phyloP scores from a whole-genome alignment of 345 rosid species.

The Reutealis trisperma region DNA sequence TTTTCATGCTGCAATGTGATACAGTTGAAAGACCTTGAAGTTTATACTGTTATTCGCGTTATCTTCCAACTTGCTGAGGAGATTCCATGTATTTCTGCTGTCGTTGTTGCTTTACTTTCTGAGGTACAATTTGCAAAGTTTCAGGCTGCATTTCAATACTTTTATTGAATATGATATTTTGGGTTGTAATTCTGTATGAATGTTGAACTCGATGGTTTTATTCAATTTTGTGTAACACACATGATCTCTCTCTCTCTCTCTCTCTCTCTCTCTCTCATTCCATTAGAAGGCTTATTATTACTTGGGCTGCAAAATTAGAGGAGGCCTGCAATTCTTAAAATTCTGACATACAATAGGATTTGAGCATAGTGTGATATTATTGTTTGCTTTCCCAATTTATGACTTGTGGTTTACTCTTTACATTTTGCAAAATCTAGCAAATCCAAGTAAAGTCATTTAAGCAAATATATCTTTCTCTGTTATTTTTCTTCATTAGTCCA shows the following conservation, averaged over 20 bases:
- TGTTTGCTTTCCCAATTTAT: too few species aligned
- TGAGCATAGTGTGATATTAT: too few species aligned
- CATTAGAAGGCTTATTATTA: too few species aligned
- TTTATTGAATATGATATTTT: background rate
- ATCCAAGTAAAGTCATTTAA: too few species aligned
- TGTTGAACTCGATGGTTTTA: background rate
- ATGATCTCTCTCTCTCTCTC: background rate
- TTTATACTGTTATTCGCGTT: conserved; percentile 88
- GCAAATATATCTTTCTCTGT: too few species aligned
- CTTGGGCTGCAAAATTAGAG: too few species aligned
- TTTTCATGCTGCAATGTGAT: conserved; percentile 28
- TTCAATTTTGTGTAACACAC: too few species aligned
- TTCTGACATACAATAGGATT: too few species aligned
- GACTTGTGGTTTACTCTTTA: background rate
- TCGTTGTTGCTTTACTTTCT: conserved; percentile 91
- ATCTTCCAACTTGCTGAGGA: conserved; percentile 98
- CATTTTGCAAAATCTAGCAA: too few species aligned
- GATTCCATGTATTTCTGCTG: conserved; percentile 98
- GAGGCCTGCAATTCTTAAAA: too few species aligned
- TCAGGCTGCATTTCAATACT: conserved; percentile 6
- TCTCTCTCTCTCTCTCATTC: background rate
- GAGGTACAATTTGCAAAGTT: conserved; percentile 51
- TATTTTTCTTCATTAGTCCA: too few species aligned
- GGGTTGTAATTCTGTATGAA: background rate
- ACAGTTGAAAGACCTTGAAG: conserved; percentile 98